Base-by-base conservation (phyloP, 805 yeast species). In the Komagataella pastoris region DNA sequence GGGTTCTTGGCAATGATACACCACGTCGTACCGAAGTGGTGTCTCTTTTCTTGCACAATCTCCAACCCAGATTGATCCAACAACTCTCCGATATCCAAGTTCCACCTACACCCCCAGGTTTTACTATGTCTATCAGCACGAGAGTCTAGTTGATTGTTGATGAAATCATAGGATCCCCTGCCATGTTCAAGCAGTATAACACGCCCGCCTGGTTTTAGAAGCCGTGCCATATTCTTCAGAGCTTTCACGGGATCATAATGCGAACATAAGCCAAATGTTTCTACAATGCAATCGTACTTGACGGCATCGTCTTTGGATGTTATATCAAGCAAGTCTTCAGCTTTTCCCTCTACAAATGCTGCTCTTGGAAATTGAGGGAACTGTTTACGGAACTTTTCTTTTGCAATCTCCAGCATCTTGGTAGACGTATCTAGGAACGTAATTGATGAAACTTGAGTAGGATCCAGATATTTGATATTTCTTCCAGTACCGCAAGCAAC, bases 41-140 rank as follows among this genome's bases (percentile, higher is more conserved):
- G 81, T 56, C 96, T 73, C 55, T 79, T 80, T 60, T 87, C 91
- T 57, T 80, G 81, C 2, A 89, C 87, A 47, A 93, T 77, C 57
- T 85, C 90, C 52, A 93, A 71, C 0, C 95, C 96, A 6, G 95
- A 82, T 53, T 80, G 81, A 62, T 85, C 90, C 24, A 93, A 75
- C 46, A 93, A 73, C 58, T 85, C 95, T 21, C 90, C 95, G 57
- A 93, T 87, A 62, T 93, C 98, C 56, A 93, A 70, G 63, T 93
- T 93, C 97, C 98, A 93, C 61, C 98, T 74, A 66, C 99, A 93
- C 1, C 97, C 99, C 97, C 98, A 93, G 3, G 83, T 80, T 54
- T 84, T 79, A 69, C 90, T 78, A 66, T 97, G 83, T 58, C 80
- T 78, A 55, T 80, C 89, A 3, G 97, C 90, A 55, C 93, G 74